Conservation (phyloP, 2,329 filamentous ascomycete genomes). For the Amylocarpus encephaloides region DNA sequence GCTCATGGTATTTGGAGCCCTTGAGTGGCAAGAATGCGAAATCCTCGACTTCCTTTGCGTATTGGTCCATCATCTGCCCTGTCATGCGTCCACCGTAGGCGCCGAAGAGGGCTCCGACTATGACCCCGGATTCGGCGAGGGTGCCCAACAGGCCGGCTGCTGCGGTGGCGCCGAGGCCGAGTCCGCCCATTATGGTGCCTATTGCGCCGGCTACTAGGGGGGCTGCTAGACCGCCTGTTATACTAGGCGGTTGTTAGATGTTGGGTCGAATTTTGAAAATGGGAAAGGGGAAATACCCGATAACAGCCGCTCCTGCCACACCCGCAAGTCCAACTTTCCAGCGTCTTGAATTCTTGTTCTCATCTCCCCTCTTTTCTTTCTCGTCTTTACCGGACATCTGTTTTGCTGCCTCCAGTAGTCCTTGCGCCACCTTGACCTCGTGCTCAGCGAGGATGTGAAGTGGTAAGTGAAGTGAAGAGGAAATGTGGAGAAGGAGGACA, state of each 20-base stretch:
- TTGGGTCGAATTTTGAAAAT: not conserved
- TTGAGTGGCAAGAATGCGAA: slow-evolving; percentile 78
- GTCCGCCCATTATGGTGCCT: slow-evolving; percentile 69
- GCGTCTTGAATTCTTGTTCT: slow-evolving; percentile 63
- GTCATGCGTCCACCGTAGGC: slow-evolving; percentile 84
- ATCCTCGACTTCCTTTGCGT: slow-evolving; percentile 78
- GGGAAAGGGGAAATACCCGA: slow-evolving; percentile 35
- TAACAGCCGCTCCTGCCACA: slow-evolving; percentile 76
- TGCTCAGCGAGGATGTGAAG: slow-evolving; percentile 59
- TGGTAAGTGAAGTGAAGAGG: slow-evolving; percentile 65
- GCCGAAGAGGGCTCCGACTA: slow-evolving; percentile 82
- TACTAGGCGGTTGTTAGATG: slow-evolving; percentile 29
- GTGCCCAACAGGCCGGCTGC: slow-evolving; percentile 74
- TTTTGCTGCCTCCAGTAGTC: slow-evolving; percentile 68
- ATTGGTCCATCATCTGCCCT: slow-evolving; percentile 81
- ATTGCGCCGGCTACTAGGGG: slow-evolving; percentile 73
- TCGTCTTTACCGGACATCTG: slow-evolving; percentile 64
- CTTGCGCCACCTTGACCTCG: slow-evolving; percentile 68
- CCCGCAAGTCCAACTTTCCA: slow-evolving; percentile 91
- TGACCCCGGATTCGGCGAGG: slow-evolving; percentile 70
- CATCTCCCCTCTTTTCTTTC: slow-evolving; percentile 63
- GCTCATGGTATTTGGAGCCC: slow-evolving; percentile 38
- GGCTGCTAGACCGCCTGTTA: slow-evolving; percentile 69
- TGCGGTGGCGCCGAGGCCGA: slow-evolving; percentile 66
- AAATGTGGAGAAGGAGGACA: slow-evolving; percentile 61